Percentiles rank a stretch among this genome's conserved stretches.
phyloP scores from a whole-genome alignment of 495 filamentous ascomycete genomes.

The Penicillium cataractarum region DNA sequence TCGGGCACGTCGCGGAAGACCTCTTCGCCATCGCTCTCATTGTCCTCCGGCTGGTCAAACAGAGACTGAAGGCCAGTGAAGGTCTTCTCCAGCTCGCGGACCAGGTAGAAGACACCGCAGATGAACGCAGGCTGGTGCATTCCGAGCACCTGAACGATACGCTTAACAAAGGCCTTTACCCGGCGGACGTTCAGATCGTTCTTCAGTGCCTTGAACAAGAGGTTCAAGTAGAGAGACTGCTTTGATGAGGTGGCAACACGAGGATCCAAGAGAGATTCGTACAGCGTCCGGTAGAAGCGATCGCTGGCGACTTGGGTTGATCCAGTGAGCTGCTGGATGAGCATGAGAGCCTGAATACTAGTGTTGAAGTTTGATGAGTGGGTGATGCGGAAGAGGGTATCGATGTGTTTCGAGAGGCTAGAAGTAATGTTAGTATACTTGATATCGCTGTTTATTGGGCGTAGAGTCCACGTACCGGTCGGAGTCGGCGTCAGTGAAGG shows the following conservation, averaged over 20 bases:
- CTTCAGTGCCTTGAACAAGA: constrained; percentile 85
- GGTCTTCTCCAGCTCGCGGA: constrained; percentile 74
- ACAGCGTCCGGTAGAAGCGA: constrained; percentile 91
- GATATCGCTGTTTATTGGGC: background rate
- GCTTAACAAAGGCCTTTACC: constrained; percentile 93
- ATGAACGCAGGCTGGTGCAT: constrained; percentile 92
- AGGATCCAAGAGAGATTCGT: constrained; percentile 91
- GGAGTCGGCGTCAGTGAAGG: constrained; percentile 82
- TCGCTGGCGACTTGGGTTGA: constrained; percentile 79
- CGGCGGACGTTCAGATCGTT: constrained; percentile 83
- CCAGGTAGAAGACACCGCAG: constrained; percentile 84
- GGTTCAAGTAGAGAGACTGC: constrained; percentile 90
- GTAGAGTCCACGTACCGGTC: constrained; percentile 56
- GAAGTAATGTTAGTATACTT: constrained; percentile 29
- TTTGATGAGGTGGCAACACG: constrained; percentile 88
- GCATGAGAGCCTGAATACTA: constrained; percentile 90
- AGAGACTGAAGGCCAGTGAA: constrained; percentile 77
- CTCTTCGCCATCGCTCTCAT: constrained; percentile 70
- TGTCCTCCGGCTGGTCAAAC: constrained; percentile 71
- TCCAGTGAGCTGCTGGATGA: constrained; percentile 88
- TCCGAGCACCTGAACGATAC: constrained; percentile 81
- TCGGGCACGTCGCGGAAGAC: constrained; percentile 71
- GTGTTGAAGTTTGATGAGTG: constrained; percentile 99
- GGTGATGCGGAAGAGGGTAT: constrained; percentile 91
- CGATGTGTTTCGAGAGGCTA: constrained; percentile 81